These are phyloP conservation scores for Cyphellophora attinorum DNA, from an alignment of 2,329 filamentous ascomycete species.

Conservation along the genomic window DNA sequence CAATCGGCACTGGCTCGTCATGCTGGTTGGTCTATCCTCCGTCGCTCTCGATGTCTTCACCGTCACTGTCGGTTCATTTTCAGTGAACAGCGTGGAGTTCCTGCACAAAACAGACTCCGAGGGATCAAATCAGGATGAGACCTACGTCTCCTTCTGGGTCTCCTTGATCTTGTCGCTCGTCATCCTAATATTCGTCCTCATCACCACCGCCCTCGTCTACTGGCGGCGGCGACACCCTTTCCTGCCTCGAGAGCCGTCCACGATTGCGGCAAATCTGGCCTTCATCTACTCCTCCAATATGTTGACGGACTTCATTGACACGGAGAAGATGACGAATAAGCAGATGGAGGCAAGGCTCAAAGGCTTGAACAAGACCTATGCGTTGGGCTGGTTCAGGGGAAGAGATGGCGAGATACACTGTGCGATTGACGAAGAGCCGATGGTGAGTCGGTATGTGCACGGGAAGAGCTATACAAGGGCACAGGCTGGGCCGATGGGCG, in stretches of 20 bases:
- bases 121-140: conserved; percentile 30
- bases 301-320: conserved; percentile 65
- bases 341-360: conserved; percentile 55
- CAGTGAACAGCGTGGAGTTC: conserved; percentile 34
- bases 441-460: conserved; percentile 56
- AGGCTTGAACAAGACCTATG: conserved; percentile 57
- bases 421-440: conserved; percentile 67
- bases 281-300: conserved; percentile 76
- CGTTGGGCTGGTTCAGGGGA: conserved; percentile 66
- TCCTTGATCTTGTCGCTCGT: conserved; percentile 52
- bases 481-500: conserved; percentile 16
- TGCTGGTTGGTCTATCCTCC: conserved; percentile 34
- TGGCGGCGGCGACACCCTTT: conserved; percentile 57
- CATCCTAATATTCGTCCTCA: conserved; percentile 57
- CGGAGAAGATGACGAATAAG: conserved; percentile 50
- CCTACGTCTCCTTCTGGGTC: conserved; percentile 53
- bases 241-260: conserved; percentile 67
- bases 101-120: conserved; percentile 12
- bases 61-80: conserved; percentile 38
- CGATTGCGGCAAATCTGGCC: conserved; percentile 64
- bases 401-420: conserved; percentile 65
- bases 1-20: conserved; percentile 36
- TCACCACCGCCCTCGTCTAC: conserved; percentile 53
- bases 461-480: conserved; percentile 32
- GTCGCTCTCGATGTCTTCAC: conserved; percentile 38